phyloP scores from a whole-genome alignment of 331 rosid species.

The Malus hybrid region DNA sequence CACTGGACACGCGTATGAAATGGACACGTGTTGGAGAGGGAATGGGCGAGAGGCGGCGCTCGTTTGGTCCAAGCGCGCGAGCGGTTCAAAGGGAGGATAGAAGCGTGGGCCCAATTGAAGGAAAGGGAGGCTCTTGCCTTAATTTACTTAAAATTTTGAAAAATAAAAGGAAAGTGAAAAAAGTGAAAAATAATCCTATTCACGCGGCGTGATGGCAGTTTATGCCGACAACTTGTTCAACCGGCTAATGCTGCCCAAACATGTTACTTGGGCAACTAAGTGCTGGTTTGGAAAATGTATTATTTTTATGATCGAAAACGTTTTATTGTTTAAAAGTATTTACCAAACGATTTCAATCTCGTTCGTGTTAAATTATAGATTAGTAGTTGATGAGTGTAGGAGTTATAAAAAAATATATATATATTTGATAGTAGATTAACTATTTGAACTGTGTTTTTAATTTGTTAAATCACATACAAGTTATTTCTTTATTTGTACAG shows the following conservation, averaged over 20 bases:
- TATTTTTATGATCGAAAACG: fast-evolving
- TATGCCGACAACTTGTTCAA: slow-evolving; percentile 23
- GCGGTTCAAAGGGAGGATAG: slow-evolving; percentile 16
- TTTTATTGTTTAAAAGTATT: too few relatives aligned
- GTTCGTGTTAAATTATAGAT: not conserved
- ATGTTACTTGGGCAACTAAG: not conserved
- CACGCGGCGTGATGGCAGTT: slow-evolving; percentile 17
- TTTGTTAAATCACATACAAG: too few relatives aligned
- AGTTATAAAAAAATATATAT: too few relatives aligned
- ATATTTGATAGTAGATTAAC: too few relatives aligned
- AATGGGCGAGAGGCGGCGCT: not conserved
- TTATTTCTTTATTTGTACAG: too few relatives aligned
- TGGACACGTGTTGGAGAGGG: not conserved
- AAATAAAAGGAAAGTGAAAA: not conserved
- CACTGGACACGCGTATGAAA: not conserved
- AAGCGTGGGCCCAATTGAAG: not conserved
- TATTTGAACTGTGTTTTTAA: too few relatives aligned
- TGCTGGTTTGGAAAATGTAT: too few relatives aligned
- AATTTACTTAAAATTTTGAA: not conserved
- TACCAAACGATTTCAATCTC: too few relatives aligned
- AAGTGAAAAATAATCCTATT: not conserved
- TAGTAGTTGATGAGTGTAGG: not conserved
- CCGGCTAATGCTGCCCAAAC: not conserved
- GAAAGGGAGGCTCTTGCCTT: not conserved
- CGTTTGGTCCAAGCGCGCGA: slow-evolving; percentile 14